Percentiles rank a stretch among this genome's conserved stretches.
Evolutionary conservation across 2,329 filamentous ascomycete genomes (phyloP).

Genomic region (Chaetomium olivaceum): DNA sequence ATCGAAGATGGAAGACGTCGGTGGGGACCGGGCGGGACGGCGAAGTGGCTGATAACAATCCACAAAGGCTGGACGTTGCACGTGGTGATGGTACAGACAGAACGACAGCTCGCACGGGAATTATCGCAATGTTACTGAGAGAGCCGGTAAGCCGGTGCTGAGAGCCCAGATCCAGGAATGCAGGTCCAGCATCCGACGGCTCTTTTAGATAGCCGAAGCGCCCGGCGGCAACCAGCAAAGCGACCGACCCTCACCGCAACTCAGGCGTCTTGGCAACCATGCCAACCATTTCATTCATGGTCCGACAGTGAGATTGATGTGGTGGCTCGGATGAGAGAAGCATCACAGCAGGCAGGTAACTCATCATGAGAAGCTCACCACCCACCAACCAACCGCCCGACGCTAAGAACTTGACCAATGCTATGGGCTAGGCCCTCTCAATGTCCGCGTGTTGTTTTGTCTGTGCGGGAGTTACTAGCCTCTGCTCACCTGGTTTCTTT

Average conservation of each 20-base stretch:
- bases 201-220: constrained; percentile 25
- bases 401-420: background rate
- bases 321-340: constrained; percentile 18
- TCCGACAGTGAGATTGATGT: constrained; percentile 17
- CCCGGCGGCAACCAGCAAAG: constrained; percentile 20
- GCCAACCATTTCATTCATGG: constrained; percentile 17
- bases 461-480: background rate
- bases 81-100: constrained; percentile 1
- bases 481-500: background rate
- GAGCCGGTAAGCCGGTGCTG: background rate
- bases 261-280: constrained; percentile 24
- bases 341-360: background rate
- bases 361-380: background rate
- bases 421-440: background rate
- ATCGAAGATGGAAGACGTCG: background rate
- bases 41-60: constrained; percentile 4
- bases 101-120: background rate
- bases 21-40: constrained; percentile 2
- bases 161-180: constrained; percentile 22
- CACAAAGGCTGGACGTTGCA: background rate
- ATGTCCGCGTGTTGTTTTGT: background rate
- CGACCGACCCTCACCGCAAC: constrained; percentile 29
- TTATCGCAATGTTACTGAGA: background rate
- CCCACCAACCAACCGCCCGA: background rate
- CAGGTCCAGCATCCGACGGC: constrained; percentile 28